Percentiles rank a stretch among this genome's conserved stretches.
Conservation (phyloP, 139 green algal species). For the Picochlorum sp. region DNA sequence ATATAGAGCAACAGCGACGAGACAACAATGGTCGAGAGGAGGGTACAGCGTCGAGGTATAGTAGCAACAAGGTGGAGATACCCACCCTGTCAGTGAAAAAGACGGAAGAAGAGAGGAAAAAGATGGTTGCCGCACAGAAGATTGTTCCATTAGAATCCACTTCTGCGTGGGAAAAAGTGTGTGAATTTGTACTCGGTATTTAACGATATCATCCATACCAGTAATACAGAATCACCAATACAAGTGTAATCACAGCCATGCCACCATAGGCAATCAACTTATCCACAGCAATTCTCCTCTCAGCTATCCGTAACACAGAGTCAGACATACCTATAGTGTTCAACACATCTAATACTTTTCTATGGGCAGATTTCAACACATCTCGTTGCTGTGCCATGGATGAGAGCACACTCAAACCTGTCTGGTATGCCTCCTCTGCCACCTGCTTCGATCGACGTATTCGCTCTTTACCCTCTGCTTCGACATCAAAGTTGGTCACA, state of each 20-base stretch:
- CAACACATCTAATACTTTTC: conserved; percentile 74
- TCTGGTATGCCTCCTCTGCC: conserved; percentile 71
- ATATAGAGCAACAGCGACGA: background rate
- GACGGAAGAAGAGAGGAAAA: background rate
- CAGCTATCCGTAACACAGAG: conserved; percentile 67
- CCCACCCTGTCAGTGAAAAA: too few relatives aligned
- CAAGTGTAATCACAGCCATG: conserved; percentile 44
- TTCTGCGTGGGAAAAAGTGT: conserved; percentile 17
- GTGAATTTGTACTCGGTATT: conserved; percentile 33
- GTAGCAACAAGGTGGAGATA: background rate
- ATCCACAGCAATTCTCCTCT: conserved; percentile 68
- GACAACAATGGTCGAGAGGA: too few relatives aligned
- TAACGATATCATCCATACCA: conserved; percentile 15
- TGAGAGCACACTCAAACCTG: conserved; percentile 54
- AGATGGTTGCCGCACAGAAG: background rate
- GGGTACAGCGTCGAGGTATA: background rate
- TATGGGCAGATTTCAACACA: conserved; percentile 72
- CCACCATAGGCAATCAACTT: conserved; percentile 69
- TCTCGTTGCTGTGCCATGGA: conserved; percentile 70
- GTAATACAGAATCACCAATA: conserved; percentile 20
- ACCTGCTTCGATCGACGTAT: conserved; percentile 49
- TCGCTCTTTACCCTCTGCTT: conserved; percentile 41
- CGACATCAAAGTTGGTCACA: conserved; percentile 29
- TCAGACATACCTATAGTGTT: conserved; percentile 77
- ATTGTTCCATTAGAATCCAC: conserved; percentile 21